Base-by-base conservation (phyloP, 352 stramenopile genomes). In the Pythium biforme region DNA sequence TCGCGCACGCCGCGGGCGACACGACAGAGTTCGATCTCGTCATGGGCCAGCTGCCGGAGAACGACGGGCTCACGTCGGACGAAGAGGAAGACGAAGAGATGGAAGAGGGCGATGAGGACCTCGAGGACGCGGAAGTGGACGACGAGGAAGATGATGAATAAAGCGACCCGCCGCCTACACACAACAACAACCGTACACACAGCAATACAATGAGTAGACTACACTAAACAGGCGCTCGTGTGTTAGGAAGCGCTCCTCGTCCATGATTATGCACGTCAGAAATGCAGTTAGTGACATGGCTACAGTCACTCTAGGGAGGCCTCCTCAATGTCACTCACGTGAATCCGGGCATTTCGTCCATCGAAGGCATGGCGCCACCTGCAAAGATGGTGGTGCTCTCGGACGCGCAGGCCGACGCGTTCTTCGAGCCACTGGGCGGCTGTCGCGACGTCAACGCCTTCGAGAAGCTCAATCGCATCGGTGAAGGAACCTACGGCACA, bases 401-500 rank as follows among this genome's bases (percentile, higher is more conserved):
- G n/a, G 33, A 51, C 8, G 64, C 22, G 8, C 41, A 62, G 15
- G 59, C 68, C 31, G 62, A 74, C 61, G 54, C 50, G 40, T 73
- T 73, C 50, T 85, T 84, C 59, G 69, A 81, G 64, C 68, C 75
- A 22, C 63, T 82, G 62, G 78, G 78, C 51, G 11, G 58, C 52
- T 86, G 76, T 51, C 69, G 76, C 39, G 75, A 86, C 75, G 77
- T 86, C 51, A 74, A 86, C 22, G 73, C 83, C 41, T 86, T 86
- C 50, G 79, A 88, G 62, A 88, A 88, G 71, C 80, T 92, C 41
- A 90, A 90, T 39, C 79, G 81, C 50, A 94, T 95, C 60, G 86
- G 86, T 19, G 79, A 95, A 55, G 86, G 86, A 48, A 90, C 84
- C 17, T 95, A 94, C 64, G 90, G 92, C 43, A 88, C 94, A 15